These are phyloP conservation scores for Eucalyptus tenuipes DNA, from an alignment of 345 rosid genomes.

Conservation along the genomic window DNA sequence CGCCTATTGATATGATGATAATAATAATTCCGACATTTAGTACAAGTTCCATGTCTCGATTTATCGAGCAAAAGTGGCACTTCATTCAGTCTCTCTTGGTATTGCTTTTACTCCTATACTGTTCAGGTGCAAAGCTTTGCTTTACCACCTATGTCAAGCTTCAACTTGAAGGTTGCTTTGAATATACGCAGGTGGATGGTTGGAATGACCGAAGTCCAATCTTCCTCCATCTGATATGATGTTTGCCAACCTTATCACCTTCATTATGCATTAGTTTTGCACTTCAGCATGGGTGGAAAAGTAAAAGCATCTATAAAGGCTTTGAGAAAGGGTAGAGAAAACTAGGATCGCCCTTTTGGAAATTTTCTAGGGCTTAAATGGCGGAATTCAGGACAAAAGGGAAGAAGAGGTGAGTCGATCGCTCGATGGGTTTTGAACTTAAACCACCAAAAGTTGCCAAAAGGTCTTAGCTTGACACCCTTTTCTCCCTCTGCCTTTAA, in stretches of 20 bases:
- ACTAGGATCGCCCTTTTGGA: background rate
- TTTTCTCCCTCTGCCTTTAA: background rate
- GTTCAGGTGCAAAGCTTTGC: background rate
- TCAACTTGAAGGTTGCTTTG: background rate
- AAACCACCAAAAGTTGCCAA: background rate
- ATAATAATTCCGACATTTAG: background rate
- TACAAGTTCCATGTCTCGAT: background rate
- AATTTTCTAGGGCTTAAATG: background rate
- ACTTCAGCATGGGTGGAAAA: background rate
- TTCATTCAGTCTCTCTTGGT: background rate
- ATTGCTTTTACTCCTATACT: background rate
- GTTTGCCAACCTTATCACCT: background rate
- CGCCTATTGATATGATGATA: background rate
- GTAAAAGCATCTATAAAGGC: background rate
- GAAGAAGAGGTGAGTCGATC: background rate
- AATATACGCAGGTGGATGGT: background rate
- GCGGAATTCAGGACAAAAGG: background rate
- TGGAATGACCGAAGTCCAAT: background rate
- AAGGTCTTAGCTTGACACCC: background rate
- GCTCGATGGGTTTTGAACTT: background rate
- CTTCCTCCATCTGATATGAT: background rate
- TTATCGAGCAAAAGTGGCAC: background rate
- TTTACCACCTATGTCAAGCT: background rate
- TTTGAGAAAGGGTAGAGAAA: background rate
- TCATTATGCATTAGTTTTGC: background rate